Evolutionary conservation across 441 rosid species (phyloP).

Genomic region (Eruca vesicaria): DNA sequence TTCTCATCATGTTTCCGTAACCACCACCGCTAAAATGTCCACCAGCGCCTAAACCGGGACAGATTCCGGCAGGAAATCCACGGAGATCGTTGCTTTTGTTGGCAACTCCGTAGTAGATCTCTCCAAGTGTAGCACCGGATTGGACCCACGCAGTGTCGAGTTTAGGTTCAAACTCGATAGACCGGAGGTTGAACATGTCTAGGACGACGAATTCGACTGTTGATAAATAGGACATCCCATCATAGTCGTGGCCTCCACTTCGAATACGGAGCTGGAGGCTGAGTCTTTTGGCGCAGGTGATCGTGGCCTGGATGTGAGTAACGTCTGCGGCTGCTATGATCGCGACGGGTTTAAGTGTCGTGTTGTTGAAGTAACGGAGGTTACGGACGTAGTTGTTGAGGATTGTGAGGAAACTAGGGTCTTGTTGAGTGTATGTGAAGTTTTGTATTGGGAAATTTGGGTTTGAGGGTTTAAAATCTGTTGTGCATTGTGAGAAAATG

Average conservation of each 20-base stretch:
- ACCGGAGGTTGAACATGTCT: conserved; percentile 35
- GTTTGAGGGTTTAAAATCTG: neutral
- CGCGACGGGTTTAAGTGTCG: conserved; percentile 40
- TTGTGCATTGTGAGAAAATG: neutral
- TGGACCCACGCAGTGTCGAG: conserved; percentile 46
- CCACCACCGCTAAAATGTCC: conserved; percentile 59
- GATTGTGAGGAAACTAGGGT: neutral
- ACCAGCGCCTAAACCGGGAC: conserved; percentile 44
- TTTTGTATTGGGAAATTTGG: neutral
- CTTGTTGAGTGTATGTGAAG: neutral
- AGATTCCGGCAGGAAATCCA: conserved; percentile 50
- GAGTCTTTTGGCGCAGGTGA: conserved; percentile 37
- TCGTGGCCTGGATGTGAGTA: conserved; percentile 49
- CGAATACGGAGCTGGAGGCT: conserved; percentile 45
- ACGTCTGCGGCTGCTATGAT: conserved; percentile 38
- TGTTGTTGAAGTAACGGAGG: conserved; percentile 33
- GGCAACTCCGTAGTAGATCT: conserved; percentile 43
- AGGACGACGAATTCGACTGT: conserved; percentile 40
- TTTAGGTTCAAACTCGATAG: conserved; percentile 22
- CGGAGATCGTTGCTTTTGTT: conserved; percentile 38
- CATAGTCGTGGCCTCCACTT: conserved; percentile 62
- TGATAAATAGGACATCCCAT: conserved; percentile 51
- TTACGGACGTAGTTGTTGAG: conserved; percentile 13
- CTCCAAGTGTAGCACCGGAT: conserved; percentile 43
- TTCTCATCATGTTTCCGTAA: conserved; percentile 45